Evolutionary conservation across 2,329 filamentous ascomycete genomes (phyloP).

Genomic region (Scedosporium boydii): DNA sequence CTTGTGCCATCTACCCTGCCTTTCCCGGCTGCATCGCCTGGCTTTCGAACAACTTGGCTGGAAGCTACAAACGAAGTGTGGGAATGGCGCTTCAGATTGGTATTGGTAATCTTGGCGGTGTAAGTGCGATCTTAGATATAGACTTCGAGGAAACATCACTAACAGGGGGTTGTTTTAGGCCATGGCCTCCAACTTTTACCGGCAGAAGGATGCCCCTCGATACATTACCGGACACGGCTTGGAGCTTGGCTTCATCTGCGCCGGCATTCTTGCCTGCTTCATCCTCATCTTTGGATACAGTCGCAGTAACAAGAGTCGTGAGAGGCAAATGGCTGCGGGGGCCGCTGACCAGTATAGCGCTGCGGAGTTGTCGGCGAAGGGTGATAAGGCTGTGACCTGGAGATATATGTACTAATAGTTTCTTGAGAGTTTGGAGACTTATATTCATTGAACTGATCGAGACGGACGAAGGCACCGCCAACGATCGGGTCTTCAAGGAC

Average conservation of each 20-base stretch:
- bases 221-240: slow-evolving; percentile 41
- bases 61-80: slow-evolving; percentile 42
- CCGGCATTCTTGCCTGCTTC: slow-evolving; percentile 26
- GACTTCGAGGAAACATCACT: not conserved
- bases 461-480: no score
- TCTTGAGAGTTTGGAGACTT: slow-evolving; percentile 2
- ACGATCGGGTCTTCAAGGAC: no score
- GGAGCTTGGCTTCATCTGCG: slow-evolving; percentile 37
- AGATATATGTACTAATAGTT: slow-evolving; percentile 43
- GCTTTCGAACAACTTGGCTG: slow-evolving; percentile 51
- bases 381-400: slow-evolving; percentile 54
- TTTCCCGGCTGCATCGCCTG: slow-evolving; percentile 47
- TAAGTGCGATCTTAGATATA: slow-evolving; percentile 20
- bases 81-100: slow-evolving; percentile 48
- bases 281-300: slow-evolving; percentile 36
- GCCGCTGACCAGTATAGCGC: slow-evolving; percentile 28
- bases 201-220: slow-evolving; percentile 35
- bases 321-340: slow-evolving; percentile 30
- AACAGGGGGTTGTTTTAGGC: slow-evolving; percentile 26
- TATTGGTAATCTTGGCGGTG: slow-evolving; percentile 48
- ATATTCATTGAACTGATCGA: no score
- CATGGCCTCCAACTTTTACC: slow-evolving; percentile 66
- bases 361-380: slow-evolving; percentile 46
- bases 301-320: slow-evolving; percentile 48
- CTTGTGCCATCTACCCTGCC: slow-evolving; percentile 41